Evolutionary conservation across 2,329 filamentous ascomycete species (phyloP).

Genomic region (Eutypella sp.): DNA sequence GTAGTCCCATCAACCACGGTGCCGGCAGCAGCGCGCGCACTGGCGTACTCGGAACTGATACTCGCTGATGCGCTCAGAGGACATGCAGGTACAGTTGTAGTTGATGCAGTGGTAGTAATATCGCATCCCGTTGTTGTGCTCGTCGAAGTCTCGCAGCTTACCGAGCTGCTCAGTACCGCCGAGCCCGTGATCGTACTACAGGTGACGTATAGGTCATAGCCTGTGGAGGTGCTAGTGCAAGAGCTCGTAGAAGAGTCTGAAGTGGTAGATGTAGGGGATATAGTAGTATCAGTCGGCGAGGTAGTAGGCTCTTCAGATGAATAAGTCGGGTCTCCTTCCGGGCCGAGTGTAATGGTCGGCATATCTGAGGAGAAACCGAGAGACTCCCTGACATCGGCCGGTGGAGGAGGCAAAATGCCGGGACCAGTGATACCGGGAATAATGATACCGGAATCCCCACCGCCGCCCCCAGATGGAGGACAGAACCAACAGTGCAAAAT

Average conservation of each 20-base stretch:
- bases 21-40: background rate
- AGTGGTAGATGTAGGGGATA: background rate
- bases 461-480: no score
- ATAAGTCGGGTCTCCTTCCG: background rate
- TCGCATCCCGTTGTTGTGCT: background rate
- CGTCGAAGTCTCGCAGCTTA: background rate
- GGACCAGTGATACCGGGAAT: no score
- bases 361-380: no score
- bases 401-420: no score
- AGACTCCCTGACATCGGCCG: no score
- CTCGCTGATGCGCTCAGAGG: background rate
- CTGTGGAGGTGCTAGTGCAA: background rate
- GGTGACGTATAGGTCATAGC: background rate
- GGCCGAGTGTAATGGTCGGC: no score
- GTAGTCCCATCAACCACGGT: background rate
- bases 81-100: background rate
- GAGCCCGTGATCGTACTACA: background rate
- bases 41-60: background rate
- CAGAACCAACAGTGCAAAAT: no score
- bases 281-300: no score
- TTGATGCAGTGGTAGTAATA: background rate
- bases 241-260: background rate
- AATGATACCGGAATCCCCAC: no score
- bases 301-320: background rate
- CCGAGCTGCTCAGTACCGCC: background rate